phyloP scores from a whole-genome alignment of 352 stramenopile genomes.

The Pythium sp. region DNA sequence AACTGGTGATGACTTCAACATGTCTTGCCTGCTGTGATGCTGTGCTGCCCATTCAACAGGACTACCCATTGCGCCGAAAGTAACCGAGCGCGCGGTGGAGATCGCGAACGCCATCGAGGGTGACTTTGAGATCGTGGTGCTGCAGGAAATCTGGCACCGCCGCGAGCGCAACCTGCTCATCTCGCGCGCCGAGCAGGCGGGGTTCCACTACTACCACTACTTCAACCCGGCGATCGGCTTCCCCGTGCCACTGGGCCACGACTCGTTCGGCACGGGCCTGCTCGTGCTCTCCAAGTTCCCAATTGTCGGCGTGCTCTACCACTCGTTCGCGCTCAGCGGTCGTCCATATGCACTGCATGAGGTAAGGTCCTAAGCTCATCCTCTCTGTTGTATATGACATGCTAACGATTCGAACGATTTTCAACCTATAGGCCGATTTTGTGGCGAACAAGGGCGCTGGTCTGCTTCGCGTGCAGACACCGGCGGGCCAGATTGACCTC shows the following conservation, averaged over 20 bases:
- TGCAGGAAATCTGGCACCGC: slow-evolving; percentile 83
- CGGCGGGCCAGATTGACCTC: slow-evolving; percentile 58
- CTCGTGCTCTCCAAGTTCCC: slow-evolving; percentile 74
- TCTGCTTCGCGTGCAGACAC: slow-evolving; percentile 58
- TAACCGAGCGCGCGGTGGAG: slow-evolving; percentile 55
- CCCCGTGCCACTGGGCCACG: slow-evolving; percentile 60
- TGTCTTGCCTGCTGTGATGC: neutral
- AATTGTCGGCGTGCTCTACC: slow-evolving; percentile 58
- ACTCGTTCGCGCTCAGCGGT: slow-evolving; percentile 77
- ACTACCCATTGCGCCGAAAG: slow-evolving; percentile 65
- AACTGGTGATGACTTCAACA: neutral
- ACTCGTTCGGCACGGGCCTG: slow-evolving; percentile 75
- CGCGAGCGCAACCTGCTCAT: slow-evolving; percentile 78
- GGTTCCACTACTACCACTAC: slow-evolving; percentile 82
- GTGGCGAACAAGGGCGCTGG: slow-evolving; percentile 79
- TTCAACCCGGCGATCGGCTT: slow-evolving; percentile 80
- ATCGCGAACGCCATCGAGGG: slow-evolving; percentile 67
- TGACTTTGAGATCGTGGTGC: slow-evolving; percentile 72
- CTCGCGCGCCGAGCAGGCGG: slow-evolving; percentile 44
- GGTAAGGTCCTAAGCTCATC: neutral
- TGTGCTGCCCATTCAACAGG: slow-evolving; percentile 23
- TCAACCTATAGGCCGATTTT: slow-evolving; percentile 43
- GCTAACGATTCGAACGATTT: neutral
- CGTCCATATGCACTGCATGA: slow-evolving; percentile 76
- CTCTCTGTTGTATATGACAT: neutral